Base-by-base conservation (phyloP, 2,329 filamentous ascomycete species). In the Claviceps paspali region DNA sequence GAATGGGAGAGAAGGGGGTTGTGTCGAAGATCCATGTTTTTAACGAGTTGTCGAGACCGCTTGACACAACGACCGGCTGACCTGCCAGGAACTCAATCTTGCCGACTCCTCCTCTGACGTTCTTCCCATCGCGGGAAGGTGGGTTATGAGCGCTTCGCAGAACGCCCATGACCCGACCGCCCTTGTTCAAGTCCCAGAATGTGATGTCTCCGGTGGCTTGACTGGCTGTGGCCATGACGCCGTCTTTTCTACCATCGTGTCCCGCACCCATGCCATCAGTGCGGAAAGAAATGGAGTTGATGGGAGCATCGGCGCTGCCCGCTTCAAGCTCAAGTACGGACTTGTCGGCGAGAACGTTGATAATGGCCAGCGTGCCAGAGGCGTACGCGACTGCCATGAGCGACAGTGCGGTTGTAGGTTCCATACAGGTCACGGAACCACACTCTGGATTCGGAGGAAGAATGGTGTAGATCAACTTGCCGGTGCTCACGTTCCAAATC, bases 11-110 rank as follows among this genome's bases (percentile, higher is more conserved):
- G 54, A 94, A 94, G 0, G 88, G 87, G 0, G 79, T 79, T 55
- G 92, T 80, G 51, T 96, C 88, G 49, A 95, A 94, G 43, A 96
- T 91, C 88, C 88, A 95, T 5, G 86, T 87, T 55, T 88, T 92
- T 41, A 98, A 64, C 8, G 87, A 84, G 59, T 98, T 98, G 56
- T 98, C 91, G 33, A 82, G 68, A 4, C 91, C 92, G 45, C 85
- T 91, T 8, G 86, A 94, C 21, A 96, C 67, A 29, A 98, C 72
- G 3, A 96, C 80, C 5, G 85, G 82, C 54, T 98, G 92, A 0
- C 87, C 88, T 12, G 79, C 65, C 9, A 98, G 66, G 49, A 98
- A 98, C 49, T 95, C 84, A 15, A 93, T 65, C 52, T 82, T 87
- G 62, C 78, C 92, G 33, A 95, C 73, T 4, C 87, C 88, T 21